A percentile compares a stretch with the other conserved stretches of the same genome.
These are phyloP conservation scores for Ogataea corticis DNA, from an alignment of 805 yeast species.

Conservation along the genomic window DNA sequence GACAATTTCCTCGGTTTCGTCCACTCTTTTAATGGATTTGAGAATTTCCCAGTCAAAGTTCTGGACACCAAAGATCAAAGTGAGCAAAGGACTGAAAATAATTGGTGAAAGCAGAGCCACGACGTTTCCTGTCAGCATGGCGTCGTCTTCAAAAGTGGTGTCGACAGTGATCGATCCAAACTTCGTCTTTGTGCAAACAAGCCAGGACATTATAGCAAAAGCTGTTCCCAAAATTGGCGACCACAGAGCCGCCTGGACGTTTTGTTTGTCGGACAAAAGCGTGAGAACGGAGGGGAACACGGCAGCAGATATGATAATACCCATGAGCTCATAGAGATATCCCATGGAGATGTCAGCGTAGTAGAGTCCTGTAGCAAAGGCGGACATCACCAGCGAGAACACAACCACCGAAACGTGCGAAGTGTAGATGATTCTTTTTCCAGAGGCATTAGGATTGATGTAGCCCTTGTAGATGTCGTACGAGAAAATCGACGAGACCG, in stretches of 20 bases:
- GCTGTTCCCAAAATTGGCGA: conserved; percentile 81
- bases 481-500: conserved; percentile 82
- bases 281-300: conserved; percentile 76
- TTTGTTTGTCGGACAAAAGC: conserved; percentile 63
- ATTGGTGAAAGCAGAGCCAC: conserved; percentile 77
- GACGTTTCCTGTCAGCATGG: conserved; percentile 88
- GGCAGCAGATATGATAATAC: conserved; percentile 83
- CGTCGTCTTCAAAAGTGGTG: conserved; percentile 74
- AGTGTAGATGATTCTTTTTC: conserved; percentile 65
- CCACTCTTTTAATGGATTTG: conserved; percentile 62
- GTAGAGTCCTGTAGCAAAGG: conserved; percentile 77
- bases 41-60: conserved; percentile 72
- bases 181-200: conserved; percentile 47
- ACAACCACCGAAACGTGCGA: conserved; percentile 67
- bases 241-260: conserved; percentile 63
- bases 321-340: conserved; percentile 84
- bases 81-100: conserved; percentile 64
- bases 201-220: conserved; percentile 72
- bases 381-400: conserved; percentile 68
- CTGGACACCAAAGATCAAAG: conserved; percentile 64
- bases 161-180: conserved; percentile 47
- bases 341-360: conserved; percentile 88
- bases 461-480: conserved; percentile 84
- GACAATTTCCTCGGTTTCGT: conserved; percentile 64
- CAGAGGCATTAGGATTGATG: conserved; percentile 74